A percentile compares a stretch with the other conserved stretches of the same genome.
Conservation (phyloP, 2,329 filamentous ascomycete species). For the Scleromitrula shiraiana region DNA sequence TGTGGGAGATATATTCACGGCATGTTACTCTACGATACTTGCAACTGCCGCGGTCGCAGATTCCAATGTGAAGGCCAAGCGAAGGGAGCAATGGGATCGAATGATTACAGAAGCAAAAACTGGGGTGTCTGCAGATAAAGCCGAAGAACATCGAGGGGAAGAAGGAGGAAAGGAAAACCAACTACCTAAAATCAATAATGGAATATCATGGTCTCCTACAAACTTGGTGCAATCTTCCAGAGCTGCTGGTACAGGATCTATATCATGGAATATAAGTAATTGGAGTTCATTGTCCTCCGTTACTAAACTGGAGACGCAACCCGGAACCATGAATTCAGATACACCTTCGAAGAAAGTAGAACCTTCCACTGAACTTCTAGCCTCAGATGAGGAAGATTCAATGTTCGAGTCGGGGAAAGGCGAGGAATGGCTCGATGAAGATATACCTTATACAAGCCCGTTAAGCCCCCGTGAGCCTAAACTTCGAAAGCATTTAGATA, state of each 20-base stretch:
- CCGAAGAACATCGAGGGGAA: constrained; percentile 7
- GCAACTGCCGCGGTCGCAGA: constrained; percentile 58
- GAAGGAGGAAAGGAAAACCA: not conserved
- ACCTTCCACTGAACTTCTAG: not conserved
- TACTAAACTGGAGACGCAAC: not conserved
- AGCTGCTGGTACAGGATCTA: not conserved
- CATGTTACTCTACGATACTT: constrained; percentile 60
- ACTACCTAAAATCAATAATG: not conserved
- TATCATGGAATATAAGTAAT: constrained; percentile 2
- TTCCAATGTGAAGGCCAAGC: constrained; percentile 47
- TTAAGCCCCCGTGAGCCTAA: constrained; percentile 17
- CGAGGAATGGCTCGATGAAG: constrained; percentile 1
- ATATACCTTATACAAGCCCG: not conserved
- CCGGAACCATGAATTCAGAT: not conserved
- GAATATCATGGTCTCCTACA: not conserved
- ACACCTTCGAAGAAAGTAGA: not conserved
- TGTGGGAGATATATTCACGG: constrained; percentile 50
- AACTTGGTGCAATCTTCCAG: not conserved
- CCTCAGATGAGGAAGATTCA: not conserved
- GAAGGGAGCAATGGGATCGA: constrained; percentile 52
- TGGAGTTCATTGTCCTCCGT: not conserved
- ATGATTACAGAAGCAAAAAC: constrained; percentile 47
- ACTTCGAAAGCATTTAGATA: constrained; percentile 17
- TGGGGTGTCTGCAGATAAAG: constrained; percentile 5
- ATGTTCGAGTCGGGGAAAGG: not conserved